Percentiles rank a stretch among this genome's conserved stretches.
These are phyloP conservation scores for Diaporthe citrichinensis DNA, from an alignment of 2,329 filamentous ascomycete genomes.

Conservation along the genomic window DNA sequence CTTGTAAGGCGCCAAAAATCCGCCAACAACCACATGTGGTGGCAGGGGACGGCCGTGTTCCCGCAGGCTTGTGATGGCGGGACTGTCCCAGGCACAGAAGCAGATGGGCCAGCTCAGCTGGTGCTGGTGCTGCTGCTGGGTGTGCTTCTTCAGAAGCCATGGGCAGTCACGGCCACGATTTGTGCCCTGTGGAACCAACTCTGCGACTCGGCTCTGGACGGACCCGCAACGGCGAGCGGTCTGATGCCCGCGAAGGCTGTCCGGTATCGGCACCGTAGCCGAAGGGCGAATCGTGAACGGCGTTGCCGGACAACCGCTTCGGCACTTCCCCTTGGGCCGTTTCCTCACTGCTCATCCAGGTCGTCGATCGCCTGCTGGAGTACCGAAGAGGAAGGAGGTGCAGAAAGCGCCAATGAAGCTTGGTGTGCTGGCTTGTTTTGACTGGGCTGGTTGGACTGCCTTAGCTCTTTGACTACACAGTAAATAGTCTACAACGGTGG, in stretches of 20 bases:
- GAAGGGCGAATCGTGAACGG: constrained; percentile 23
- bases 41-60: constrained; percentile 6
- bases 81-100: neutral
- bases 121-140: neutral
- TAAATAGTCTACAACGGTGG: neutral
- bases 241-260: constrained; percentile 20
- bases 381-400: constrained; percentile 20
- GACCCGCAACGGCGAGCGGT: constrained; percentile 22
- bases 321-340: constrained; percentile 28
- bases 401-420: neutral
- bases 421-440: neutral
- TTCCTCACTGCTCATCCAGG: constrained; percentile 5
- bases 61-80: constrained; percentile 4
- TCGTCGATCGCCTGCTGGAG: neutral
- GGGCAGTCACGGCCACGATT: constrained; percentile 19
- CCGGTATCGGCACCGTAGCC: constrained; percentile 42
- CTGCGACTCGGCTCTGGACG: constrained; percentile 30
- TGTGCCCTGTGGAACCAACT: constrained; percentile 28
- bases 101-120: constrained; percentile 10
- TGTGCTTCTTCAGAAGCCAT: neutral
- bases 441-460: neutral
- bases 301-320: constrained; percentile 33
- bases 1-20: constrained; percentile 16
- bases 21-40: neutral
- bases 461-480: neutral